Conservation (phyloP, 1,139 yeast species). For the Suhomyces maxii region DNA sequence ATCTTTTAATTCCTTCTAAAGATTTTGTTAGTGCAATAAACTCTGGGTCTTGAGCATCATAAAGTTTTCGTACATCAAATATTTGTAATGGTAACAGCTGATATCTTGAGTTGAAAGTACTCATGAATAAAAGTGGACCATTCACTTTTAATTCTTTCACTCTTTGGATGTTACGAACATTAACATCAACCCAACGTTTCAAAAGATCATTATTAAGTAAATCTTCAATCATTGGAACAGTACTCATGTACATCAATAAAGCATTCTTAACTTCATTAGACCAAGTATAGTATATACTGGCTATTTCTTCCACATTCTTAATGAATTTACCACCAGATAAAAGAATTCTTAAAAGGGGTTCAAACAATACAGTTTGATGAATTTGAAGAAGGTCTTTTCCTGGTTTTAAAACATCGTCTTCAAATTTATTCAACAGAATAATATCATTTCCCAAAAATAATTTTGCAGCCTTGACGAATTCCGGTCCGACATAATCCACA, state of each 20-base stretch:
- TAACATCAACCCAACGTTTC: constrained; percentile 54
- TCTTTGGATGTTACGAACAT: constrained; percentile 37
- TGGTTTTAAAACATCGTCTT: constrained; percentile 59
- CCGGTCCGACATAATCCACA: constrained; percentile 49
- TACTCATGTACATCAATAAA: constrained; percentile 59
- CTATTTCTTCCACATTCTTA: constrained; percentile 50
- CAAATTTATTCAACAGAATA: constrained; percentile 47
- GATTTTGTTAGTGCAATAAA: constrained; percentile 55
- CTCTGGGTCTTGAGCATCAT: constrained; percentile 53
- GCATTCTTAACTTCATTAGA: constrained; percentile 55
- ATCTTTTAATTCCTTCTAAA: constrained; percentile 39
- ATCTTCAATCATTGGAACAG: constrained; percentile 28
- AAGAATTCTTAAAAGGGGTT: constrained; percentile 47
- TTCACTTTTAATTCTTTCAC: constrained; percentile 48
- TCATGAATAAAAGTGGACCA: constrained; percentile 64
- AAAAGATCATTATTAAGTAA: constrained; percentile 44
- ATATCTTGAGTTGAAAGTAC: constrained; percentile 74
- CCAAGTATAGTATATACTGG: constrained; percentile 69
- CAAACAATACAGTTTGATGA: constrained; percentile 56
- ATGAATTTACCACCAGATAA: constrained; percentile 66
- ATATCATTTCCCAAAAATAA: constrained; percentile 37
- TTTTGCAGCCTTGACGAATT: constrained; percentile 50
- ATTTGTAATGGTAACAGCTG: constrained; percentile 71
- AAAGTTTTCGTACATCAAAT: constrained; percentile 53
- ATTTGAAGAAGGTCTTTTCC: constrained; percentile 61